Conservation (phyloP, 495 filamentous ascomycete species). For the Staphylotrichum tortipilum region DNA sequence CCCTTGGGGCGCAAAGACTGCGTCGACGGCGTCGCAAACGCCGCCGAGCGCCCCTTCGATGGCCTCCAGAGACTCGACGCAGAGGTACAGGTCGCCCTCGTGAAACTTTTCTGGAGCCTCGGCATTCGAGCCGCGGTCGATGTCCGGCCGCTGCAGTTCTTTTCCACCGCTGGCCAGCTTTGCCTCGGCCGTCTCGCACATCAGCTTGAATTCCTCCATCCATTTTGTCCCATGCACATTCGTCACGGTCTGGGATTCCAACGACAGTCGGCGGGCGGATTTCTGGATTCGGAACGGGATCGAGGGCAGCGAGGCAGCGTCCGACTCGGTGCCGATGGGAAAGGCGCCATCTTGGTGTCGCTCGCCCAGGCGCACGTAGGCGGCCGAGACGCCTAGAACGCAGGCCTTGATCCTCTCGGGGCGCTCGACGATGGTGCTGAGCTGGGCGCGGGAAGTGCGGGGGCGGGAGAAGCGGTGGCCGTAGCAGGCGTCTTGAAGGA, state of each 20-base stretch:
- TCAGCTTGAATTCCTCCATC: slow-evolving; percentile 82
- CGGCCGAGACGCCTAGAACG: slow-evolving; percentile 70
- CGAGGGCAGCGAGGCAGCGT: slow-evolving; percentile 43
- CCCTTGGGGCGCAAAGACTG: slow-evolving; percentile 56
- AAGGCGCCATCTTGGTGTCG: slow-evolving; percentile 65
- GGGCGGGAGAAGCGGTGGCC: slow-evolving; percentile 82
- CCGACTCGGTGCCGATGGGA: slow-evolving; percentile 46
- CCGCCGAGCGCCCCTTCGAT: slow-evolving; percentile 84
- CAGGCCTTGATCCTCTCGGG: slow-evolving; percentile 86
- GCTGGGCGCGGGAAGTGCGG: slow-evolving; percentile 52
- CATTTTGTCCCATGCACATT: slow-evolving; percentile 77
- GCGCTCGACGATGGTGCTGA: slow-evolving; percentile 77
- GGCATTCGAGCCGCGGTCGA: slow-evolving; percentile 37
- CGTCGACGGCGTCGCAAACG: slow-evolving; percentile 84
- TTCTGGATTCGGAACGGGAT: slow-evolving; percentile 79
- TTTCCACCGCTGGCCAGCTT: slow-evolving; percentile 65
- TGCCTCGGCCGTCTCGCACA: slow-evolving; percentile 71
- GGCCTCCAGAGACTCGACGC: slow-evolving; percentile 72
- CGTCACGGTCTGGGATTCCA: slow-evolving; percentile 62
- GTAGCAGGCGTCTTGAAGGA: slow-evolving; percentile 89
- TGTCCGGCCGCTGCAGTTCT: slow-evolving; percentile 58
- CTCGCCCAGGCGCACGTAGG: slow-evolving; percentile 78
- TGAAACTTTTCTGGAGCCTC: slow-evolving; percentile 52
- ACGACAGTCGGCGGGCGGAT: slow-evolving; percentile 53
- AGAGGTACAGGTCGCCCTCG: slow-evolving; percentile 82